Conservation (phyloP, 345 rosid species). For the Euphorbia lathyris region DNA sequence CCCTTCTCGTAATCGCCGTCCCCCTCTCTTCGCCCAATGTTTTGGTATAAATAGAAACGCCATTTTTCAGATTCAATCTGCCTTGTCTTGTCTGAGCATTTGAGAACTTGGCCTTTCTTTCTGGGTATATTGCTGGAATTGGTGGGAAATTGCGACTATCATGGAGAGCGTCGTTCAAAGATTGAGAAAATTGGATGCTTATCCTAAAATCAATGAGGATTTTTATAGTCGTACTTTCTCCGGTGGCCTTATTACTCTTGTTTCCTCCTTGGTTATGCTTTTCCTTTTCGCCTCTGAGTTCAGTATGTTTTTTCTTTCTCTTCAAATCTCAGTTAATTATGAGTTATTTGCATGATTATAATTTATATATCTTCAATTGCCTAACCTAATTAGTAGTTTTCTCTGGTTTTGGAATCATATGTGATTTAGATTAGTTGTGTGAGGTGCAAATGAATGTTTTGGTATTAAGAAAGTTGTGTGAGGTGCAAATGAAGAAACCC, state of each 20-base stretch:
- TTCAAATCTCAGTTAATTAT: background rate
- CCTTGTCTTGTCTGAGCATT: background rate
- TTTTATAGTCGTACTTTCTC: constrained; percentile 80
- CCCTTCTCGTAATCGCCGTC: constrained; percentile 12
- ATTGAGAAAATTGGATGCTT: constrained; percentile 72
- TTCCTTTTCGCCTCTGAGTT: constrained; percentile 79
- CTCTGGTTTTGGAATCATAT: background rate
- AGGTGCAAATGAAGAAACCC: too few species aligned
- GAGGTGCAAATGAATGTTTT: background rate
- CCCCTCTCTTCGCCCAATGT: background rate
- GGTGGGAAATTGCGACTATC: background rate
- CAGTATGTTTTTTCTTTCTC: constrained; percentile 32
- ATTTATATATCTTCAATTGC: background rate
- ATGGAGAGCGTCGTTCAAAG: constrained; percentile 48
- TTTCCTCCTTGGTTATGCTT: constrained; percentile 55
- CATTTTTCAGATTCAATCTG: background rate
- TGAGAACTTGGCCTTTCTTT: background rate
- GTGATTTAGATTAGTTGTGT: too few species aligned
- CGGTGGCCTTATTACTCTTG: constrained; percentile 81
- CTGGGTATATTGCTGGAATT: background rate
- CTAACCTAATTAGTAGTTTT: background rate
- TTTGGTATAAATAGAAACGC: background rate
- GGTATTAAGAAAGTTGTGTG: too few species aligned
- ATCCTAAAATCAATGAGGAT: constrained; percentile 89
- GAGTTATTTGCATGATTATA: background rate